These are phyloP conservation scores for Lasiodiplodia sp. DNA, from an alignment of 2,329 filamentous ascomycete species.

Conservation along the genomic window DNA sequence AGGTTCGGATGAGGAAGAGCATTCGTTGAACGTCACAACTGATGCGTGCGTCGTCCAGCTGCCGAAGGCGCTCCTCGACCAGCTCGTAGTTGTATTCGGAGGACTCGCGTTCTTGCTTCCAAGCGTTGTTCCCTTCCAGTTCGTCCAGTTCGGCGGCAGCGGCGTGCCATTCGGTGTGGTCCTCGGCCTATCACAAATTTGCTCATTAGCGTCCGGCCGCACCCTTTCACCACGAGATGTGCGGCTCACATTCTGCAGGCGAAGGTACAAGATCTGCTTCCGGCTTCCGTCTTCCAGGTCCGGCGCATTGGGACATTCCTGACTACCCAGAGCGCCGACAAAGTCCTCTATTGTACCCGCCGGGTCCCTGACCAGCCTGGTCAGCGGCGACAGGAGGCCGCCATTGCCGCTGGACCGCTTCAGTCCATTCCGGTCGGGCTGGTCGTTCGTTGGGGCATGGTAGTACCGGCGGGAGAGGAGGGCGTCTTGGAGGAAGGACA, in stretches of 20 bases:
- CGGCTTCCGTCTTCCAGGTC: slow-evolving; percentile 42
- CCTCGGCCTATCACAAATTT: slow-evolving; percentile 63
- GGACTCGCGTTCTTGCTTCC: slow-evolving; percentile 75
- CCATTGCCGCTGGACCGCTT: slow-evolving; percentile 31
- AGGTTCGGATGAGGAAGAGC: slow-evolving; percentile 81
- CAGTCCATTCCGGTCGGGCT: not conserved
- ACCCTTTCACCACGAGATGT: not conserved
- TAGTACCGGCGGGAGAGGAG: slow-evolving; percentile 28
- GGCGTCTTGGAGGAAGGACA: slow-evolving; percentile 31
- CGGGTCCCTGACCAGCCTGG: slow-evolving; percentile 46
- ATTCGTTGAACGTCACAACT: slow-evolving; percentile 77
- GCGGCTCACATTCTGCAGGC: slow-evolving; percentile 69
- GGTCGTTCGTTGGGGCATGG: not conserved
- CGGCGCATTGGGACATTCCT: not conserved
- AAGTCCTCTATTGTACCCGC: slow-evolving; percentile 37
- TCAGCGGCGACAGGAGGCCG: slow-evolving; percentile 45
- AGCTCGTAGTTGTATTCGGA: slow-evolving; percentile 75
- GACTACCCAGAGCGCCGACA: slow-evolving; percentile 50
- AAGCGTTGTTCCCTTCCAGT: slow-evolving; percentile 79
- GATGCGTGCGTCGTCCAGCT: slow-evolving; percentile 76
- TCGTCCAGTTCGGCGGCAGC: slow-evolving; percentile 80
- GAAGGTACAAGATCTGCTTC: slow-evolving; percentile 68
- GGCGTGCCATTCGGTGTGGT: slow-evolving; percentile 74
- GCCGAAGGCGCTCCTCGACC: slow-evolving; percentile 72
- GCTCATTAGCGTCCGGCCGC: slow-evolving; percentile 30